Conservation (phyloP, 352 stramenopile species). For the Phytophthora aleatoria region DNA sequence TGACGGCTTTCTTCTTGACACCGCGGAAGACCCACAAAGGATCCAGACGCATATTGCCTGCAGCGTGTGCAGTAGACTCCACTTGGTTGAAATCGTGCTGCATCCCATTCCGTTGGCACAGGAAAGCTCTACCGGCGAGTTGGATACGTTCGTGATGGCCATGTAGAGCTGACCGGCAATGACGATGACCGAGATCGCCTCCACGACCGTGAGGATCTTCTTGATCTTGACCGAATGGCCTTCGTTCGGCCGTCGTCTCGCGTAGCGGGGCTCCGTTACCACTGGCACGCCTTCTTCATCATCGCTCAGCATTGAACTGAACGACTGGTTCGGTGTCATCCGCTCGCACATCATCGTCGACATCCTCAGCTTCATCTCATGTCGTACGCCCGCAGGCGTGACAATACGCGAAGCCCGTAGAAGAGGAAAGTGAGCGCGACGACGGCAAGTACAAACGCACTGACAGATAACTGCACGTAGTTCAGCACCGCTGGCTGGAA, state of each 20-base stretch:
- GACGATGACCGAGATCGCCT: slow-evolving; percentile 29
- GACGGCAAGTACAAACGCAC: slow-evolving; percentile 21
- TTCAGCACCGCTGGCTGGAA: slow-evolving; percentile 35
- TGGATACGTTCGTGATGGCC: slow-evolving; percentile 31
- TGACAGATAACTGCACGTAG: slow-evolving; percentile 38
- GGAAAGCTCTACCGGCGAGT: slow-evolving; percentile 43
- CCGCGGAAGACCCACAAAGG: slow-evolving; percentile 36
- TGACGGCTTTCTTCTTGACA: slow-evolving; percentile 35
- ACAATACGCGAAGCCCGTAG: slow-evolving; percentile 36
- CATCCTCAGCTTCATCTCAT: slow-evolving; percentile 33
- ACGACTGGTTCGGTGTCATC: slow-evolving; percentile 29
- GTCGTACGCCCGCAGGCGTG: slow-evolving; percentile 32
- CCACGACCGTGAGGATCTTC: slow-evolving; percentile 33
- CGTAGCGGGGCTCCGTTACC: slow-evolving; percentile 25
- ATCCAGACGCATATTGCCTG: slow-evolving; percentile 39
- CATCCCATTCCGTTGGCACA: slow-evolving; percentile 63
- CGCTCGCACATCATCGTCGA: slow-evolving; percentile 29
- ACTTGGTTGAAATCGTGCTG: slow-evolving; percentile 35
- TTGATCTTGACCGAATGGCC: slow-evolving; percentile 36
- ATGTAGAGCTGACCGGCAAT: slow-evolving; percentile 49
- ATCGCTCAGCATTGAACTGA: slow-evolving; percentile 32
- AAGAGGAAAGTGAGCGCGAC: slow-evolving; percentile 30
- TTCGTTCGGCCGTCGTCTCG: slow-evolving; percentile 13
- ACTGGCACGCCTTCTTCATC: slow-evolving; percentile 28
- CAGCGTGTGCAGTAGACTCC: slow-evolving; percentile 39